These are phyloP conservation scores for Fusarium cyanostomum DNA, from an alignment of 2,329 filamentous ascomycete genomes.

Conservation along the genomic window DNA sequence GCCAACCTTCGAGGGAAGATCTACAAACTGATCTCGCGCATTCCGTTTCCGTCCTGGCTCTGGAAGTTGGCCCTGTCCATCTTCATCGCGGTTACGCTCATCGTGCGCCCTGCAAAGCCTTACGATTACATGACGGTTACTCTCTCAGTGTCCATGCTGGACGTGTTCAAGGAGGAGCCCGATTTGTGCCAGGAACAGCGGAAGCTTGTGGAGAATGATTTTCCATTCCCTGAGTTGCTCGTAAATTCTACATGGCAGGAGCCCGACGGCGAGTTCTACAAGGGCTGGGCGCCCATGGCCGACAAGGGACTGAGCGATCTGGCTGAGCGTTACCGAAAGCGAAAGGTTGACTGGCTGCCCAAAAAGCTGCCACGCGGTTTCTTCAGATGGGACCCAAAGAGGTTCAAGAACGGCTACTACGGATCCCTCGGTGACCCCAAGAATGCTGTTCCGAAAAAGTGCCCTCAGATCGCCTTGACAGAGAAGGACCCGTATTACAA, in stretches of 20 bases:
- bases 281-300: constrained; percentile 46
- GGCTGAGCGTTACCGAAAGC: constrained; percentile 39
- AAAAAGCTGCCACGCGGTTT: constrained; percentile 43
- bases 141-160: constrained; percentile 45
- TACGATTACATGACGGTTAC: constrained; percentile 47
- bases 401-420: constrained; percentile 36
- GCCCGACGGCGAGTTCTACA: constrained; percentile 44
- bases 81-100: constrained; percentile 35
- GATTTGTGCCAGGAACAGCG: constrained; percentile 42
- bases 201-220: constrained; percentile 37
- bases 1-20: constrained; percentile 7
- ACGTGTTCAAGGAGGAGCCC: constrained; percentile 40
- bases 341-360: constrained; percentile 44
- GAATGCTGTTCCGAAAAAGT: constrained; percentile 22
- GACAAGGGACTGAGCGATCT: constrained; percentile 34
- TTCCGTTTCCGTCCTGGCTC: constrained; percentile 28
- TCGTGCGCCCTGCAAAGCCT: constrained; percentile 44
- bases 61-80: constrained; percentile 26
- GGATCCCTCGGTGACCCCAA: constrained; percentile 22
- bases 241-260: constrained; percentile 40
- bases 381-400: constrained; percentile 41
- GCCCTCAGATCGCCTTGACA: constrained; percentile 16
- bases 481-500: constrained; percentile 50
- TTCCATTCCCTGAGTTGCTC: constrained; percentile 46
- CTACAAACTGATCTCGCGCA: constrained; percentile 10